Evolutionary conservation across 495 filamentous ascomycete species (phyloP), one percentile per base, ranked within the genome.

Genomic region (Daldinia caldariorum): DNA sequence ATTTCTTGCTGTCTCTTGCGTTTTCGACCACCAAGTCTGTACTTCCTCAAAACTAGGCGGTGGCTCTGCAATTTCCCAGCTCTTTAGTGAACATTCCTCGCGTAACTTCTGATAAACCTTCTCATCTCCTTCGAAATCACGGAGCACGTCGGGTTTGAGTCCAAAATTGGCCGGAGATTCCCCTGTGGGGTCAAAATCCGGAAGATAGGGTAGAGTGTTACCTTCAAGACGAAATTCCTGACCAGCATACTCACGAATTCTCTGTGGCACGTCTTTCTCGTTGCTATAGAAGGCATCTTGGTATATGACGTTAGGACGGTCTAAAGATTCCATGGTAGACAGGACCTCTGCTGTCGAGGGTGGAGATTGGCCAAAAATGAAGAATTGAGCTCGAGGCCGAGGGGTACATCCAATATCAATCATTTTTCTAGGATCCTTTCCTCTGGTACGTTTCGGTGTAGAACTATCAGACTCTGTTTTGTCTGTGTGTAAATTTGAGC

Each of bases 261-360:
- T 86, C 38, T 91, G 85, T 7, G 96, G 96, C 3, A 97, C 91
- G 79, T 99, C 95, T 59, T 79, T 83, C 58, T 94, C 91, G n/a
- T 92, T 83, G 66, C 93, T 91, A 73, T 97, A 98, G 71, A 90
- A 94, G 14, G 94, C 89, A 73, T 94, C 90, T 75, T 92, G 92
- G 68, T 97, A 96, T 51, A 97, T 85, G 22, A 91, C 83, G 47
- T 67, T 70, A 1, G 84, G 83, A 5, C 82, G 73, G 72, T 71
- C 79, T 69, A 72, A 77, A 32, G 55, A 74, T 49, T 80, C 69
- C 78, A 85, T 80, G 12, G 80, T 82, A n/a, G 78, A 81, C 7
- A 76, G 53, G 1, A 86, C 78, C 39, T 80, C 82, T 47, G 69
- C 55, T 2, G 22, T 55, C 6, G 80, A 77, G 0, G 84, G 84